Base-by-base conservation (phyloP, 139 green algal genomes). In the Astrephomene gubernaculifera region DNA sequence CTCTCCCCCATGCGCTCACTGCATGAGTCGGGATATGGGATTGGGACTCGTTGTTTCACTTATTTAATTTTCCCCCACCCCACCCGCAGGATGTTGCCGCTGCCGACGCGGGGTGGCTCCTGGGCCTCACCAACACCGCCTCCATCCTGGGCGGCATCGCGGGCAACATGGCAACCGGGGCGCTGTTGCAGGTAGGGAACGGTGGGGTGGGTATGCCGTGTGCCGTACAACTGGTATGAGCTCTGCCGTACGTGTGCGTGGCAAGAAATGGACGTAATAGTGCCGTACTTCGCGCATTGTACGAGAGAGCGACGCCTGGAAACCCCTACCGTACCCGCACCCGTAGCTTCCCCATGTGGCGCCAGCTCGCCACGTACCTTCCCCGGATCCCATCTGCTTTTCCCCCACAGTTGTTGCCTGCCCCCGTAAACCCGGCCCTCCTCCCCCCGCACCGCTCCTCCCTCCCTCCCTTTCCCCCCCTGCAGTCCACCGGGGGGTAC, bases 91-190 rank as follows among this genome's bases (percentile, higher is more conserved):
- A 79, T 63, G 92, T 96, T 45, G 87, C 89, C 6, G 71, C 87
- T 1, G 7, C 61, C 2, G 65, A 91, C 63, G 91, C 93, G 2
- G 94, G 94, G 29, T 78, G 85, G 44, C 43, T 97, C 67, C 88
- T 95, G 31, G 91, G 90, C 53, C 52, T 95, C n/a, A 97, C 94
- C 45, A 96, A 97, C 87, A 94, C 74, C n/a, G 93, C 85, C 53
- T 86, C 83, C 74, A 95, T 92, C 5, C 21, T 87, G 29, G 85
- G 86, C 14, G 94, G 94, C 7, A 94, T 97, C 63, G 68, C 80
- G 0, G 94, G 87, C 61, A 96, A 94, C 85, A n/a, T 97, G 45
- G 41, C 82, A 14, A 94, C 94, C 2, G 94, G 94, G 6, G 49
- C 61, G 24, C 78, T 95, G 49, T 41, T 83, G 19, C 60, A 83